phyloP scores from a whole-genome alignment of 2,329 filamentous ascomycete species.

The Pyricularia grisea region DNA sequence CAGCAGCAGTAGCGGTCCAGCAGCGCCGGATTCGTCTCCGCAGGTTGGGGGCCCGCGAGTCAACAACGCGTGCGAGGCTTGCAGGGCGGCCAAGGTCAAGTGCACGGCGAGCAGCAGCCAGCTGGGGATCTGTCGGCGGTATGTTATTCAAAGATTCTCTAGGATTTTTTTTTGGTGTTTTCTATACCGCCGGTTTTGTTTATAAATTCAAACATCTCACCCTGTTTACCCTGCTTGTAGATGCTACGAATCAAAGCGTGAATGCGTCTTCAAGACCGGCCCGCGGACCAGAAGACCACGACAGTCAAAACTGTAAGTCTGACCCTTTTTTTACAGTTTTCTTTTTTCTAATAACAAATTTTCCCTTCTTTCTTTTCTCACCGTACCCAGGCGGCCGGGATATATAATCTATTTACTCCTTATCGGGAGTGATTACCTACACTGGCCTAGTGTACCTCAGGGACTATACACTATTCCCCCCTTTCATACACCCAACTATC shows the following conservation, averaged over 20 bases:
- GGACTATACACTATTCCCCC: no score
- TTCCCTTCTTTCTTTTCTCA: not conserved
- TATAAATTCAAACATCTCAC: not conserved
- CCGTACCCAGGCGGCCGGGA: not conserved
- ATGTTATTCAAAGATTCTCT: conserved; percentile 6
- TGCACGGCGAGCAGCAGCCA: conserved; percentile 36
- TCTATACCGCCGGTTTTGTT: not conserved
- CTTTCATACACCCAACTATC: no score
- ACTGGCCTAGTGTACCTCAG: not conserved
- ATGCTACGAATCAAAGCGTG: conserved; percentile 41
- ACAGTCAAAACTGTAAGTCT: conserved; percentile 28
- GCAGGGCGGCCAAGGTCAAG: conserved; percentile 42
- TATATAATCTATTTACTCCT: not conserved
- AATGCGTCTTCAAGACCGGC: conserved; percentile 41
- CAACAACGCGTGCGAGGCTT: conserved; percentile 44
- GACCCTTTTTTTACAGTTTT: not conserved
- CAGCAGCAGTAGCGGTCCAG: not conserved
- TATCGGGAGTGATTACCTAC: not conserved
- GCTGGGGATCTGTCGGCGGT: conserved; percentile 42
- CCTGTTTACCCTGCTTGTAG: conserved; percentile 19
- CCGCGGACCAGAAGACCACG: conserved; percentile 39
- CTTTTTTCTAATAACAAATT: conserved; percentile 7
- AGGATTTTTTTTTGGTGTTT: not conserved
- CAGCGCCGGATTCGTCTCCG: not conserved
- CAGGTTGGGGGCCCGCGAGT: conserved; percentile 15